Evolutionary conservation across 352 stramenopile species (phyloP).

Genomic region (Globisporangium cederbergense): DNA sequence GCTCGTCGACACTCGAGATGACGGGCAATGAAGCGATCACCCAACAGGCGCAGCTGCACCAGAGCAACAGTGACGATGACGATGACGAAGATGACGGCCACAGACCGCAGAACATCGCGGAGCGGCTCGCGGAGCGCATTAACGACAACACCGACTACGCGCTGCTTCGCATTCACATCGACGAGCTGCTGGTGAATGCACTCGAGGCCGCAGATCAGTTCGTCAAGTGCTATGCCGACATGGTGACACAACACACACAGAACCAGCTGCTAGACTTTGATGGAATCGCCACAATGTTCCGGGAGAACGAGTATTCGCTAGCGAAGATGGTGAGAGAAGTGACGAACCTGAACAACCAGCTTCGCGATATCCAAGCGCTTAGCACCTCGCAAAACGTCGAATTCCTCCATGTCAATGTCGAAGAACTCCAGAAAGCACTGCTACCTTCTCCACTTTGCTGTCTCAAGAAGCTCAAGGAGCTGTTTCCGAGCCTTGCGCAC

Average conservation of each 20-base stretch:
- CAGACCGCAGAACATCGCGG: neutral
- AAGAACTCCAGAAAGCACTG: constrained; percentile 31
- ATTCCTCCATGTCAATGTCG: constrained; percentile 46
- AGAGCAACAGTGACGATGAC: constrained; percentile 1
- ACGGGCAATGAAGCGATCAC: neutral
- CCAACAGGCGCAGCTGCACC: too few relatives aligned
- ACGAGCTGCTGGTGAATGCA: constrained; percentile 32
- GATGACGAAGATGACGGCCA: constrained; percentile 16
- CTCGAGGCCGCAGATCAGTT: constrained; percentile 25
- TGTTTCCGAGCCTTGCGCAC: constrained; percentile 37
- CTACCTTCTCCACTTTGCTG: constrained; percentile 42
- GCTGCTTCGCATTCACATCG: constrained; percentile 33
- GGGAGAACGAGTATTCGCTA: constrained; percentile 40
- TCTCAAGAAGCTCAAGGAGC: constrained; percentile 28
- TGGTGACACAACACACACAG: constrained; percentile 30
- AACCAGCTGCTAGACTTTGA: constrained; percentile 58
- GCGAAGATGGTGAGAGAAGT: constrained; percentile 38
- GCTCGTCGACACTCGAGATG: constrained; percentile 21
- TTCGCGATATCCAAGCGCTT: constrained; percentile 22
- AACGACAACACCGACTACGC: constrained; percentile 31
- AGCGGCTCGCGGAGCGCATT: constrained; percentile 33
- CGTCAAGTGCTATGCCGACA: constrained; percentile 26
- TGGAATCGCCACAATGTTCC: constrained; percentile 34
- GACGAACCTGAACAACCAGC: constrained; percentile 32
- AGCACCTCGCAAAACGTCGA: constrained; percentile 23